Conservation (phyloP, 2,329 filamentous ascomycete species). For the Verticillium nonalfalfae region DNA sequence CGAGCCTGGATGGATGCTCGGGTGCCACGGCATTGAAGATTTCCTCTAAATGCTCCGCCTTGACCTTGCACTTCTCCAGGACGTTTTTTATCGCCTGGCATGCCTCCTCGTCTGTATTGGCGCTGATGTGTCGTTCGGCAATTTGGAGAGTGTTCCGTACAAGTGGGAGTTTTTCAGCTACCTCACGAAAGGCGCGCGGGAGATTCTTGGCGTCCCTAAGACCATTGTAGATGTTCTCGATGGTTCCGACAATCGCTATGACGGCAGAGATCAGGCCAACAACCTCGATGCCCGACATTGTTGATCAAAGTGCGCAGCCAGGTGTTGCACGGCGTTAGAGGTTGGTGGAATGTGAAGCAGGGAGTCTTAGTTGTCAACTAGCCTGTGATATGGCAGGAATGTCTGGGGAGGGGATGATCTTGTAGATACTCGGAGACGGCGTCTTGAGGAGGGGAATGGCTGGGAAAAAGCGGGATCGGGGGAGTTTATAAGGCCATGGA, state of each 20-base stretch:
- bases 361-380: background rate
- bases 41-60: background rate
- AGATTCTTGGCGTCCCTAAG: background rate
- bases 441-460: background rate
- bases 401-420: background rate
- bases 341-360: background rate
- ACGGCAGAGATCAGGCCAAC: background rate
- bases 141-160: background rate
- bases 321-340: background rate
- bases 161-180: background rate
- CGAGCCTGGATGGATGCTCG: background rate
- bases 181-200: background rate
- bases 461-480: background rate
- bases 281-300: background rate
- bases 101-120: background rate
- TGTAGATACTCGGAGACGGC: background rate
- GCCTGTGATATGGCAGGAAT: background rate
- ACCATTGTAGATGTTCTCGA: background rate
- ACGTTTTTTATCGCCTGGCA: background rate
- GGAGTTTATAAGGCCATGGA: background rate
- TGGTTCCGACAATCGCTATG: background rate
- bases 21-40: background rate
- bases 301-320: background rate
- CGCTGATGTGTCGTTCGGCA: background rate
- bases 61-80: background rate